Evolutionary conservation across 257 asterid species (phyloP).

Genomic region (Coffea eugenioides): DNA sequence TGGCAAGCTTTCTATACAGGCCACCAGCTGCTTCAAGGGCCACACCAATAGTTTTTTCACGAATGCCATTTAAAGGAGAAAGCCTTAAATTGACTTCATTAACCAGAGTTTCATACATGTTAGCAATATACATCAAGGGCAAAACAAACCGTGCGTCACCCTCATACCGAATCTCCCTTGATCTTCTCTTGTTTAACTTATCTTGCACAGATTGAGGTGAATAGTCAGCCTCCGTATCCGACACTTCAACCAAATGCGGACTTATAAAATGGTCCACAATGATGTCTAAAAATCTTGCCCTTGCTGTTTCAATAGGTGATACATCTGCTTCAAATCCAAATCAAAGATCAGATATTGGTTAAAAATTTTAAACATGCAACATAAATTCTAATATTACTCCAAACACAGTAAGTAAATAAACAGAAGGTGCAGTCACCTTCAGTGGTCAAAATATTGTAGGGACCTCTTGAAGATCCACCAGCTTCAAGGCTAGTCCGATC

Average conservation of each 20-base stretch:
- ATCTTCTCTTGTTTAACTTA: constrained; percentile 31
- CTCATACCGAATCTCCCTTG: constrained; percentile 63
- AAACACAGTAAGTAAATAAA: not conserved
- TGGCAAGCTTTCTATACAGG: constrained; percentile 87
- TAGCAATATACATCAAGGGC: constrained; percentile 95
- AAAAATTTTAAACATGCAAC: constrained; percentile 1
- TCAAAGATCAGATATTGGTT: constrained; percentile 17
- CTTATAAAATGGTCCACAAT: constrained; percentile 72
- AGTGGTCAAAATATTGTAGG: constrained; percentile 61
- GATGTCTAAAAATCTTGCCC: constrained; percentile 84
- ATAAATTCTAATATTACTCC: not conserved
- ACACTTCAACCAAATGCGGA: constrained; percentile 58
- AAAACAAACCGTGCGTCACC: constrained; percentile 87
- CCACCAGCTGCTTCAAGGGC: constrained; percentile 99
- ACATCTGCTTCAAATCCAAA: constrained; percentile 59
- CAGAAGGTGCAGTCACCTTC: constrained; percentile 51
- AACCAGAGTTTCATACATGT: constrained; percentile 87
- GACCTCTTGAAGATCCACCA: constrained; percentile 60
- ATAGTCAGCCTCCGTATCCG: constrained; percentile 69
- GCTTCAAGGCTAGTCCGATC: constrained; percentile 75
- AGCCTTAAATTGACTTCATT: constrained; percentile 80
- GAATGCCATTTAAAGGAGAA: constrained; percentile 69
- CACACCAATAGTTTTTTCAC: constrained; percentile 87
- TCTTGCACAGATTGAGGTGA: constrained; percentile 36
- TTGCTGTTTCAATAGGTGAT: constrained; percentile 91